Evolutionary conservation across 208 protist species (phyloP).

Genomic region (Trypanosoma cruzi): DNA sequence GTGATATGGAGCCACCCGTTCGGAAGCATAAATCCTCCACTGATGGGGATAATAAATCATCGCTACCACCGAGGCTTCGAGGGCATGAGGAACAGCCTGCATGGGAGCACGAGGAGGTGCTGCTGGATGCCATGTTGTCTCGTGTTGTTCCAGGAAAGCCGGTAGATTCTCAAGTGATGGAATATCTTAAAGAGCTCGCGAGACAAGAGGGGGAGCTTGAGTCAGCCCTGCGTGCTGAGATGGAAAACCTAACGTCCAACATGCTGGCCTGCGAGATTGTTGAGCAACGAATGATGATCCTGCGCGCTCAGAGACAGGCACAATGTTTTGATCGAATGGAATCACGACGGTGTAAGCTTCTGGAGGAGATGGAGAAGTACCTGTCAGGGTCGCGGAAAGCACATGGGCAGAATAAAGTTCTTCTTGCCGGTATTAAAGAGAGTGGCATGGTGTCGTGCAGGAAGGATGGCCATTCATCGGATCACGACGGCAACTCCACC

Average conservation of each 20-base stretch:
- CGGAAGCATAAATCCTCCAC: neutral
- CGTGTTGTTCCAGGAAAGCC: constrained; percentile 8
- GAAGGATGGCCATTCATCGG: neutral
- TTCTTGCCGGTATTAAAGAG: neutral
- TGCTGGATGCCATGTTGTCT: constrained; percentile 9
- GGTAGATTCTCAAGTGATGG: constrained; percentile 1
- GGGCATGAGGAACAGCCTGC: neutral
- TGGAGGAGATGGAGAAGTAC: constrained; percentile 11
- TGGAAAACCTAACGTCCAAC: constrained; percentile 21
- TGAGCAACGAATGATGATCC: neutral
- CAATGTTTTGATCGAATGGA: constrained; percentile 22
- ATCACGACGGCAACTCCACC: neutral
- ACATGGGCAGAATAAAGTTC: neutral
- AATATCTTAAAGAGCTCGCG: constrained; percentile 11
- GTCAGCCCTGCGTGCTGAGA: constrained; percentile 5
- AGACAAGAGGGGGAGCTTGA: constrained; percentile 14
- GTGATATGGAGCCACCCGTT: constrained; percentile 21
- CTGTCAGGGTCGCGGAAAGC: neutral
- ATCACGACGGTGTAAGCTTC: neutral
- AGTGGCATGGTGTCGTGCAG: neutral
- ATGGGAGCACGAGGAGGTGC: constrained; percentile 12
- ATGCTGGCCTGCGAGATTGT: constrained; percentile 16
- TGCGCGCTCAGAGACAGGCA: constrained; percentile 10
- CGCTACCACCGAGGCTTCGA: neutral
- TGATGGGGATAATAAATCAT: neutral